A percentile compares a stretch with the other conserved stretches of the same genome.
phyloP scores from a whole-genome alignment of 106 monocot species.

The Allium fistulosum region DNA sequence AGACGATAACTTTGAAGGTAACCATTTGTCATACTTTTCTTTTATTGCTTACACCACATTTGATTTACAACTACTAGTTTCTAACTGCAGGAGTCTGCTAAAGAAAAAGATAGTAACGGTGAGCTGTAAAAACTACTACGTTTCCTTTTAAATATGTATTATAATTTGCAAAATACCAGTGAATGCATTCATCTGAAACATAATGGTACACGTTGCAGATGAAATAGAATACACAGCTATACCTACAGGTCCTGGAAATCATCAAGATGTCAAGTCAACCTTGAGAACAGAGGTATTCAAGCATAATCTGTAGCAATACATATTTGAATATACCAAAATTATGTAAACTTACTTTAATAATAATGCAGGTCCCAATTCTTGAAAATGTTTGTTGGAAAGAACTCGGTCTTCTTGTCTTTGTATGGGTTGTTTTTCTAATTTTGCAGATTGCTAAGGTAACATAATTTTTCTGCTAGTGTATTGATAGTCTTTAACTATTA shows the following conservation, averaged over 20 bases:
- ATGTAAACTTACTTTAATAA: neutral
- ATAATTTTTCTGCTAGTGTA: conserved; percentile 4
- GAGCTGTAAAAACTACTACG: neutral
- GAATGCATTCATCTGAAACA: neutral
- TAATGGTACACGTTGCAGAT: neutral
- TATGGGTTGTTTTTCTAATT: conserved; percentile 59
- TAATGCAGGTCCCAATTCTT: conserved; percentile 35
- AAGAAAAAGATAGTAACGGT: conserved; percentile 25
- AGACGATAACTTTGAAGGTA: conserved; percentile 65
- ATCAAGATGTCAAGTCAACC: conserved; percentile 11
- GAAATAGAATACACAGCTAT: conserved; percentile 51
- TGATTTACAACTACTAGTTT: neutral
- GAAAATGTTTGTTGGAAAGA: conserved; percentile 72
- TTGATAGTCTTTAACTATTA: neutral
- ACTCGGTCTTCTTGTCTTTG: conserved; percentile 69
- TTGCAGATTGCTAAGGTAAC: conserved; percentile 46
- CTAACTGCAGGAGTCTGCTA: conserved; percentile 46
- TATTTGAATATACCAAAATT: neutral
- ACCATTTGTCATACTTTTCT: conserved; percentile 1
- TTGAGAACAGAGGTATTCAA: conserved; percentile 27
- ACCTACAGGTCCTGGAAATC: conserved; percentile 35
- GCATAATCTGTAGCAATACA: neutral
- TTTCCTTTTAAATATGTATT: neutral
- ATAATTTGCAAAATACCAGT: neutral
- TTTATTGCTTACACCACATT: neutral